phyloP scores from a whole-genome alignment of 176 grass and related monocot species.

The Poa annua region DNA sequence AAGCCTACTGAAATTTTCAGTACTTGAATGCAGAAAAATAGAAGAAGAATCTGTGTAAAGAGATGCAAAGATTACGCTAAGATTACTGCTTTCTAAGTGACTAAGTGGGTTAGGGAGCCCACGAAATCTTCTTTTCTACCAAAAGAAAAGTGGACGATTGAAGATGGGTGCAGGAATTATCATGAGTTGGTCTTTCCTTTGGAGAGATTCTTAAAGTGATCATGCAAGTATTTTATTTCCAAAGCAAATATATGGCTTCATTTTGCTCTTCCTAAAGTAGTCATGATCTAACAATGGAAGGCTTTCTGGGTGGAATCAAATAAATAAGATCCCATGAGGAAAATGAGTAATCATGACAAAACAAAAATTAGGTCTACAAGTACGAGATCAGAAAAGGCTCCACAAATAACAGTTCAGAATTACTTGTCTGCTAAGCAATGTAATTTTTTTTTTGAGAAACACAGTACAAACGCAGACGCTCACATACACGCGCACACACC shows the following conservation, averaged over 20 bases:
- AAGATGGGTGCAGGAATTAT: conserved; percentile 48
- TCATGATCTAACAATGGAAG: conserved; percentile 17
- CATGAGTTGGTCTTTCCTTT: conserved; percentile 46
- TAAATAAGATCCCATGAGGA: conserved; percentile 23
- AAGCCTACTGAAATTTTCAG: background rate
- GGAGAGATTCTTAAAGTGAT: conserved; percentile 57
- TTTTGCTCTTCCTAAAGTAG: conserved; percentile 33
- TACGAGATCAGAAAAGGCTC: conserved; percentile 35
- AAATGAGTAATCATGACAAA: conserved; percentile 40
- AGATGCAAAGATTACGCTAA: conserved; percentile 40
- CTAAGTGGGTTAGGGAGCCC: conserved; percentile 52
- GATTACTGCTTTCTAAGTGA: conserved; percentile 47
- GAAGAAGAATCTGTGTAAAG: conserved; percentile 30
- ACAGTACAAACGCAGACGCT: too few relatives aligned
- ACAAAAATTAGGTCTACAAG: conserved; percentile 37
- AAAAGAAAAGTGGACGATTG: conserved; percentile 45
- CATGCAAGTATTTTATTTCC: conserved; percentile 44
- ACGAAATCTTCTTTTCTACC: conserved; percentile 47
- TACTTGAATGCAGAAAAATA: conserved; percentile 37
- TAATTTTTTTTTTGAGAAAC: too few relatives aligned
- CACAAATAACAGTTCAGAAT: conserved; percentile 5
- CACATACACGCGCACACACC: too few relatives aligned
- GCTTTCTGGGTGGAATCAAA: conserved; percentile 23
- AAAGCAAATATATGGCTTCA: conserved; percentile 44
- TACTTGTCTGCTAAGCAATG: conserved; percentile 52